Evolutionary conservation across 2,329 filamentous ascomycete genomes (phyloP), one percentile per base, ranked within the genome.

Genomic region (Whalleya microplaca): DNA sequence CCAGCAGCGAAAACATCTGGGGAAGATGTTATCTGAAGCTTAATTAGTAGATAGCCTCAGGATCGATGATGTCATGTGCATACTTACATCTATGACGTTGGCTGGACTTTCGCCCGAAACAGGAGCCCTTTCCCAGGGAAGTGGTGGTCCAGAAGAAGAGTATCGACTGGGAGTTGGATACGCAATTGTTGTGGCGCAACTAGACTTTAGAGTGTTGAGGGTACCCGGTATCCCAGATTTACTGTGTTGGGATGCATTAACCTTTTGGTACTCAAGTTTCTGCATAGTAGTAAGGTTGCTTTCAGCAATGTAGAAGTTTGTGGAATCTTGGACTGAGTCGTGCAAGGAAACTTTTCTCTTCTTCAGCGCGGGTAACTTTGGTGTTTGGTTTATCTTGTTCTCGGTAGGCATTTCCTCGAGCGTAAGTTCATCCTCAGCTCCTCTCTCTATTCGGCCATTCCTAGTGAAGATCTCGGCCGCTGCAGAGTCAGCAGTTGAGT

Each of bases 211-310:
- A 48, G 67, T 65, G 20, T 55, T 48, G 7, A 56, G 55, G 45
- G 61, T 53, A 18, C 58, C 63, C 14, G 62, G 54, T 6, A 67
- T 45, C 4, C 54, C 55, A 14, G 55, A 29, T 23, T 66, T 61
- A 16, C 55, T 51, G 46, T 63, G 63, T 9, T 55, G 51, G 14
- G 66, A 48, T 14, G 66, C 56, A 12, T 65, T 64, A 21, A 71
- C 58, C 53, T 57, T 69, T 45, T 68, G 65, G 51, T 71, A 71
- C 53, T 72, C 65, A 7, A 69, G 66, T 50, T 68, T 72, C 50
- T 72, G 68, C 66, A 71, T 72, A 1, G 69, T 69, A 29, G 70
- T 72, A 18, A 72, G 62, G 43, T 63, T 66, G 61, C 68, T 71
- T 45, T 64, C 67, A 21, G 69, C 65, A 50, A 72, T 57, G 54